Evolutionary conservation across 2,329 filamentous ascomycete genomes (phyloP).

Genomic region (Trichoderma afroharzianum): DNA sequence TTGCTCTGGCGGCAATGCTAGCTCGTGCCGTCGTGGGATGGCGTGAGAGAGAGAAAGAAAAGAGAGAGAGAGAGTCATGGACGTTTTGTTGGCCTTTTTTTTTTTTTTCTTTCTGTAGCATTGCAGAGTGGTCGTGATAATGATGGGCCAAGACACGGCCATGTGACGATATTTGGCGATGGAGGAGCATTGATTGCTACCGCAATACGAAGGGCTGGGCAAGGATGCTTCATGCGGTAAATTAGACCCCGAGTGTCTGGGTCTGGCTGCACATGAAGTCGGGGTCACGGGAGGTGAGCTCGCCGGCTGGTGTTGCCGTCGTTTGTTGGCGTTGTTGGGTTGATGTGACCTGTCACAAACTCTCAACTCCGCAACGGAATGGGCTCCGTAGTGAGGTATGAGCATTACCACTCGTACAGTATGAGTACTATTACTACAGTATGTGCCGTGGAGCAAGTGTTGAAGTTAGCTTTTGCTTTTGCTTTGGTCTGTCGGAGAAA

Average conservation of each 20-base stretch:
- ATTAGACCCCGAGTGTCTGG: slow-evolving; percentile 6
- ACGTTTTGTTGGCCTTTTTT: neutral
- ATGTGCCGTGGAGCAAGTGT: neutral
- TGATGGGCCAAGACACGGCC: neutral
- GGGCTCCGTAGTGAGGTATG: neutral
- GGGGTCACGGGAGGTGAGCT: neutral
- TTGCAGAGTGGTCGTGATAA: neutral
- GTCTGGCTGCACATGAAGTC: neutral
- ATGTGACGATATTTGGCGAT: neutral
- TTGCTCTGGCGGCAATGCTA: neutral
- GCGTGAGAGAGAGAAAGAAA: neutral
- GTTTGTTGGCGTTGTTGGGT: neutral
- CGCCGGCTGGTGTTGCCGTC: neutral
- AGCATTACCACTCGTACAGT: neutral
- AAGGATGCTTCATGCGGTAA: neutral
- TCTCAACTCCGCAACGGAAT: neutral
- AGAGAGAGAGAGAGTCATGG: too few species aligned
- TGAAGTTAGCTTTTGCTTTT: neutral
- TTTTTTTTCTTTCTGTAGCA: neutral
- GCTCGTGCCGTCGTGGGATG: neutral
- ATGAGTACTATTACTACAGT: neutral
- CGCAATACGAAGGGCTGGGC: neutral
- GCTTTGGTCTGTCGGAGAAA: neutral
- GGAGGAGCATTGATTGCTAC: neutral
- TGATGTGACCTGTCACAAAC: slow-evolving; percentile 5